Percentiles rank a stretch among this genome's conserved stretches.
Conservation (phyloP, 2,329 filamentous ascomycete species). For the Phialemoniopsis sp. region DNA sequence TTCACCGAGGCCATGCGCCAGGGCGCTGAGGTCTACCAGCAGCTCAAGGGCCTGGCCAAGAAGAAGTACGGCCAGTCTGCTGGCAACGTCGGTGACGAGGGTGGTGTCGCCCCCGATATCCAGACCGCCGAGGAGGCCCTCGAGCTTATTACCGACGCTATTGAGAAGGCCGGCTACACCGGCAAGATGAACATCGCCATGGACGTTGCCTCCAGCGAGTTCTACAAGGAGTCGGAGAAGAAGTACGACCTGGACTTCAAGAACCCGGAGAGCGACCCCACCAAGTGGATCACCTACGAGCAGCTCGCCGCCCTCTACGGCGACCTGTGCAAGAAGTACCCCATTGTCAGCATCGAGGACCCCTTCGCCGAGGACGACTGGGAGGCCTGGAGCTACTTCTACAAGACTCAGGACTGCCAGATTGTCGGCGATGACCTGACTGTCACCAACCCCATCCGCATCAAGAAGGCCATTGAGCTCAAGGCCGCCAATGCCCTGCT, state of each 20-base stretch:
- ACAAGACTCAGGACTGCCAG: conserved; percentile 97
- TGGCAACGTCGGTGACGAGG: conserved; percentile 98
- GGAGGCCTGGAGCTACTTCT: conserved; percentile 99
- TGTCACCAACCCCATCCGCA: conserved; percentile 97
- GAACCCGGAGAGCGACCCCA: conserved; percentile 94
- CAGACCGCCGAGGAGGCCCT: conserved; percentile 96
- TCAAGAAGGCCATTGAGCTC: conserved; percentile 99
- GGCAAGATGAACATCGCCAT: conserved; percentile 97
- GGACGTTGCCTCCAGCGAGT: conserved; percentile 98
- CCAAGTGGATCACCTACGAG: conserved; percentile 99
- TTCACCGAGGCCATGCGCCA: conserved; percentile 97
- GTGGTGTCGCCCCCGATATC: conserved; percentile 98
- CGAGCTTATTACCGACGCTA: conserved; percentile 90
- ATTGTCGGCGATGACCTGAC: conserved; percentile 98
- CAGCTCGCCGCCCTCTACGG: conserved; percentile 91
- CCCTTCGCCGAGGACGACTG: conserved; percentile 99
- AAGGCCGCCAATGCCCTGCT: conserved; percentile 98
- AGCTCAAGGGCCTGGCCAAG: conserved; percentile 94
- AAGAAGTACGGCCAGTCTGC: conserved; percentile 99
- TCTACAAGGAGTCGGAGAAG: conserved; percentile 97
- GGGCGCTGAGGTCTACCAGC: conserved; percentile 97
- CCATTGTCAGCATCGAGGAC: conserved; percentile 98
- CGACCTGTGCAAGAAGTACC: conserved; percentile 86
- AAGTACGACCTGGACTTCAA: conserved; percentile 99
- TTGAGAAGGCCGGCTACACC: conserved; percentile 92